Base-by-base conservation (phyloP, 495 filamentous ascomycete species). In the Aspergillus bertholletiae region DNA sequence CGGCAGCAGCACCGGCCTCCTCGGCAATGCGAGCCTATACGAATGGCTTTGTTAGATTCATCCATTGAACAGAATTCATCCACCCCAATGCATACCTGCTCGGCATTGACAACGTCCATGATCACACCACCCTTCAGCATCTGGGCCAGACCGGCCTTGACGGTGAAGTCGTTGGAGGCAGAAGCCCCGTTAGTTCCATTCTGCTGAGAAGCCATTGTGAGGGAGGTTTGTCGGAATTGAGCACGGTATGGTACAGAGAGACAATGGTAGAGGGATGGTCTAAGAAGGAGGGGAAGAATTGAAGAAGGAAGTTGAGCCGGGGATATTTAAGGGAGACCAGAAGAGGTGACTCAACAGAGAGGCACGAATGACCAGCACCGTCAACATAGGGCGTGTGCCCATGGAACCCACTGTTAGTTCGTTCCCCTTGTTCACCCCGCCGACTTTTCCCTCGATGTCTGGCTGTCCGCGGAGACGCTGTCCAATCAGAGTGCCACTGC, bases 71-170 rank as follows among this genome's bases (percentile, higher is more conserved):
- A 20, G 17, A 41, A 3, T 41, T 27, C 15, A 30, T 22, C 9
- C 20, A 21, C n/a, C n/a, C n/a, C 21, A 22, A 50, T 46, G 20
- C 62, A 46, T 75, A 88, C 88, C 80, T 98, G 92, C 59, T 88
- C 86, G 17, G 92, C 89, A 68, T 92, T 92, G 35, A 96, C 92
- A 51, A 97, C 94, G 70, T 98, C 94, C 94, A 98, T 98, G 70
- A 98, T 98, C 34, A 98, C 94, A 58, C 94, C 94, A 68, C 94
- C 94, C 78, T 97, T 96, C 67, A 98, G 74, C 94, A 98, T 98
- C 67, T 93, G 86, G 20, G 94, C 94, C 51, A 98, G 77, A 27
- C 94, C 94, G 41, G 88, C 88, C 83, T 98, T 98, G 82, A 96
- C 82, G 52, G 82, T 80, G 71, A 90, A 89, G 72, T 77, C 73